A percentile compares a stretch with the other conserved stretches of the same genome.
Evolutionary conservation across 2,329 filamentous ascomycete species (phyloP).

Genomic region (Myotisia sp.): DNA sequence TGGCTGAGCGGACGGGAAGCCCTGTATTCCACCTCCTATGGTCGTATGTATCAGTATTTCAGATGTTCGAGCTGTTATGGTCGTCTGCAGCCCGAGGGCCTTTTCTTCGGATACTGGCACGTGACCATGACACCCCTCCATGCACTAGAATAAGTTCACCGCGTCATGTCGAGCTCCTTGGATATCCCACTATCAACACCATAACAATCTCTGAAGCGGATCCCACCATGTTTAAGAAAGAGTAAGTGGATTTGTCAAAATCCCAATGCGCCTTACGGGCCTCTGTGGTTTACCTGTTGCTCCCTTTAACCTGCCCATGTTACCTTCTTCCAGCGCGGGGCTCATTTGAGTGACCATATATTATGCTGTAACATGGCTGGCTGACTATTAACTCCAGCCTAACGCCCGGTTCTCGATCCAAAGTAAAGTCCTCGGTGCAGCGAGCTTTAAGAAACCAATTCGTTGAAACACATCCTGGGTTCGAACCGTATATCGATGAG

Average conservation of each 20-base stretch:
- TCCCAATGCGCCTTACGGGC: too few relatives aligned
- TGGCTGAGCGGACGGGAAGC: too few relatives aligned
- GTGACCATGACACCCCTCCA: too few relatives aligned
- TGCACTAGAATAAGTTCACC: too few relatives aligned
- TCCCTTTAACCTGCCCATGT: not conserved
- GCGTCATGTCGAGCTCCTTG: slow-evolving; percentile 2
- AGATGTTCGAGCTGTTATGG: too few relatives aligned
- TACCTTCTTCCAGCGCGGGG: slow-evolving; percentile 2
- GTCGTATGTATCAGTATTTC: too few relatives aligned
- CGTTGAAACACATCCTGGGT: slow-evolving; percentile 68
- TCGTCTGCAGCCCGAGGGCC: too few relatives aligned
- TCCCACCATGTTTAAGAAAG: slow-evolving; percentile 83
- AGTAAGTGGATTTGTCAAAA: slow-evolving; percentile 47
- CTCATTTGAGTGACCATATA: not conserved
- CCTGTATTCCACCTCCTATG: not conserved
- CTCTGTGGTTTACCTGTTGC: not conserved
- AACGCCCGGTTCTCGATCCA: slow-evolving; percentile 39
- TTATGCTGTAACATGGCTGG: slow-evolving; percentile 3
- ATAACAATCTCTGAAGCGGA: too few relatives aligned
- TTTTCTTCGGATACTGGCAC: too few relatives aligned
- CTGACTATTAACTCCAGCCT: slow-evolving; percentile 6
- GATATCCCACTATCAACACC: not conserved
- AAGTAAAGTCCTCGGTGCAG: slow-evolving; percentile 94
- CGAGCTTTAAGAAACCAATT: slow-evolving; percentile 71
- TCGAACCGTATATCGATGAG: slow-evolving; percentile 80